Percentiles rank a stretch among this genome's conserved stretches.
Conservation (phyloP, 2,329 filamentous ascomycete species). For the Aspergillus caelatus region DNA sequence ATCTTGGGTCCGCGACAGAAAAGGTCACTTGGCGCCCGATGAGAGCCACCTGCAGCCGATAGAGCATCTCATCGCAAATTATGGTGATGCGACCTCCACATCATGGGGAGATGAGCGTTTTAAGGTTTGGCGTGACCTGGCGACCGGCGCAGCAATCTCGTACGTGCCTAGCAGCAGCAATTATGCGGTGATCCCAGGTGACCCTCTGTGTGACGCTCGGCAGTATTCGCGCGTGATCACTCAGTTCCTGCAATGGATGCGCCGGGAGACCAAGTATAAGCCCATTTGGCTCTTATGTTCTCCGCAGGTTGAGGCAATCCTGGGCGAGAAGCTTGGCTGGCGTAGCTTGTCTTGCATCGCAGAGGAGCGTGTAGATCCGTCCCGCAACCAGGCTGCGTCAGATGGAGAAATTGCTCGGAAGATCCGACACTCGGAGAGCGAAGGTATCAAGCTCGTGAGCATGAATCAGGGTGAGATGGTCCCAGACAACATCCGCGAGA, state of each 20-base stretch:
- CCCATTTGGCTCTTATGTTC: conserved; percentile 91
- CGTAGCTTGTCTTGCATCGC: conserved; percentile 84
- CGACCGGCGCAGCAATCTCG: conserved; percentile 80
- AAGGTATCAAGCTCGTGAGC: conserved; percentile 79
- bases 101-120: conserved; percentile 91
- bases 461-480: conserved; percentile 66
- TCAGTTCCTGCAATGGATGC: conserved; percentile 74
- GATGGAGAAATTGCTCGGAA: conserved; percentile 72
- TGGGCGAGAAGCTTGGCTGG: conserved; percentile 81
- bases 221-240: conserved; percentile 76
- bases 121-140: conserved; percentile 79
- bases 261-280: conserved; percentile 70
- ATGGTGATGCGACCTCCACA: conserved; percentile 90
- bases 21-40: conserved; percentile 45
- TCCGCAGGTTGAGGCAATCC: conserved; percentile 73
- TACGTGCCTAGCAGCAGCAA: conserved; percentile 73
- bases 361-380: conserved; percentile 82
- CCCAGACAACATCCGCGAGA: conserved; percentile 67
- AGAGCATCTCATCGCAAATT: conserved; percentile 90
- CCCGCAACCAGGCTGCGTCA: conserved; percentile 67
- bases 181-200: conserved; percentile 81
- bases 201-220: conserved; percentile 78
- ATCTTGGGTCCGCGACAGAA: conserved; percentile 55
- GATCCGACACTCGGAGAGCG: conserved; percentile 76
- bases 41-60: conserved; percentile 68